Percentiles rank a stretch among this genome's conserved stretches.
Evolutionary conservation across 306 rosid species (phyloP).

Genomic region (Datisca glomerata): DNA sequence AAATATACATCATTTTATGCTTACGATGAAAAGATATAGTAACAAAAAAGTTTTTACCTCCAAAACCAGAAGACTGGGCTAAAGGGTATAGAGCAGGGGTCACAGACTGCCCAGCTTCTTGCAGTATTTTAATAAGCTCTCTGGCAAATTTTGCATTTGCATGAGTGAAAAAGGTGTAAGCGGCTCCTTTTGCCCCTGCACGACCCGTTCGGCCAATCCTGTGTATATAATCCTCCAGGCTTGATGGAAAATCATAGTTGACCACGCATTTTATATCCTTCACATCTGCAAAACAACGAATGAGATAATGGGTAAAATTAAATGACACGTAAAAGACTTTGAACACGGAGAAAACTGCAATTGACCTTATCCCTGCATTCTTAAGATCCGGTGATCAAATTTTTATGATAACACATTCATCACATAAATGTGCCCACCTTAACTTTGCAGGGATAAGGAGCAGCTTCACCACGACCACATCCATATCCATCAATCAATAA

Average conservation of each 20-base stretch:
- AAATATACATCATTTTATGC: conserved; percentile 5
- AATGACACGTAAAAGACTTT: conserved; percentile 1
- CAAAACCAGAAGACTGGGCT: conserved; percentile 39
- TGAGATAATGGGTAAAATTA: conserved; percentile 14
- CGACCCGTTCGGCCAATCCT: conserved; percentile 97
- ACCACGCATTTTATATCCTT: conserved; percentile 91
- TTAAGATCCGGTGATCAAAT: conserved; percentile 60
- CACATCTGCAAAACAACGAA: conserved; percentile 49
- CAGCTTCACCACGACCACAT: conserved; percentile 77
- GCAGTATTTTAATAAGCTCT: conserved; percentile 68
- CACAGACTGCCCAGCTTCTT: conserved; percentile 76
- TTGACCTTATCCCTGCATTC: conserved; percentile 86
- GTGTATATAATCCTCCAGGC: conserved; percentile 96
- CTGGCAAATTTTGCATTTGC: conserved; percentile 58
- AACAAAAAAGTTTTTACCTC: conserved; percentile 42
- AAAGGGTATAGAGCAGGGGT: conserved; percentile 46
- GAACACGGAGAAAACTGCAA: conserved; percentile 50
- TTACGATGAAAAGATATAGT: conserved; percentile 2
- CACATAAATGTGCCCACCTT: conserved; percentile 97
- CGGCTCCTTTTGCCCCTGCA: conserved; percentile 96
- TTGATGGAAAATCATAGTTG: conserved; percentile 87
- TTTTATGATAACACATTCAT: conserved; percentile 90
- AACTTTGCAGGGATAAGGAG: conserved; percentile 98
- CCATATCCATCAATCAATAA: conserved; percentile 52
- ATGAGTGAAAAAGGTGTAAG: conserved; percentile 71